phyloP scores from a whole-genome alignment of 352 stramenopile species.

The Blastocystis sp. region DNA sequence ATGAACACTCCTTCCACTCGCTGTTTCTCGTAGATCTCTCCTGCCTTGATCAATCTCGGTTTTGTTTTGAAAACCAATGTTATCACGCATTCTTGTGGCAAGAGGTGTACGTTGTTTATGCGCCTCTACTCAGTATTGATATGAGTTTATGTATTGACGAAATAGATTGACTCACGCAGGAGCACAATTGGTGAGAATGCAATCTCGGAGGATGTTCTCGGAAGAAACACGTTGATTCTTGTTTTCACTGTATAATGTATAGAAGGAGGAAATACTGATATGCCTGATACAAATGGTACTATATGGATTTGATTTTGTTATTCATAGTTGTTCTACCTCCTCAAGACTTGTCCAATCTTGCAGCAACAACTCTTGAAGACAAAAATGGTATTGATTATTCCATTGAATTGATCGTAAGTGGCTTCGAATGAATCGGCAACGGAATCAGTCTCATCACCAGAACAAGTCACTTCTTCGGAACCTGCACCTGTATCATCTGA shows the following conservation, averaged over 20 bases:
- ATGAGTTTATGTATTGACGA: neutral
- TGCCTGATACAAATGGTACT: neutral
- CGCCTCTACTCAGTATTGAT: constrained; percentile 27
- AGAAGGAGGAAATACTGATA: neutral
- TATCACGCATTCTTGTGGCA: constrained; percentile 29
- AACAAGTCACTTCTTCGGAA: too few relatives aligned
- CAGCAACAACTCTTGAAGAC: too few relatives aligned
- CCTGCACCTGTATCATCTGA: too few relatives aligned
- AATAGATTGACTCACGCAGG: constrained; percentile 3
- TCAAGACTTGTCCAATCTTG: neutral
- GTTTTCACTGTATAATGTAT: neutral
- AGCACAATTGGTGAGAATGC: neutral
- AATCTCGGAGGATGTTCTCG: constrained; percentile 8
- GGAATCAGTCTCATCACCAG: too few relatives aligned
- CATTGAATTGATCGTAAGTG: too few relatives aligned
- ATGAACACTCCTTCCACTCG: neutral
- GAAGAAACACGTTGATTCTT: neutral
- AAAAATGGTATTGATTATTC: neutral
- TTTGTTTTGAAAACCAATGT: constrained; percentile 5
- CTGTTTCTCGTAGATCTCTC: neutral
- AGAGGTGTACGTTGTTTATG: constrained; percentile 8
- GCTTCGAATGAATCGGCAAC: too few relatives aligned
- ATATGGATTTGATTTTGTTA: neutral
- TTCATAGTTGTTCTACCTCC: neutral
- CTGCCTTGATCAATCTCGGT: neutral